Percentiles rank a stretch among this genome's conserved stretches.
Conservation (phyloP, 208 protist species). For the Sergeia podlipaevii region DNA sequence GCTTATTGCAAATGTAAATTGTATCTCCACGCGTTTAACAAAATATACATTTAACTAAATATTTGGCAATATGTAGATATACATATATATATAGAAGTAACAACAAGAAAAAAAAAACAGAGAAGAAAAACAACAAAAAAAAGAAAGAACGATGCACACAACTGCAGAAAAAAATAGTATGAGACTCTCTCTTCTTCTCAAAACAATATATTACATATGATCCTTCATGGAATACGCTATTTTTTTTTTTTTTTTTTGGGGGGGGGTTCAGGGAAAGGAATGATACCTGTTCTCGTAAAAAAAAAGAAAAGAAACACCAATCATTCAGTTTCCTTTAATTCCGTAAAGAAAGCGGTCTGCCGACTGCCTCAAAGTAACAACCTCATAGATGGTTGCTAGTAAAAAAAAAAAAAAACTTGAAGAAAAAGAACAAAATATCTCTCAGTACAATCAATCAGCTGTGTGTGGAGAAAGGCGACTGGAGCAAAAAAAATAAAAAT, state of each 20-base stretch:
- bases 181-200: too few relatives aligned
- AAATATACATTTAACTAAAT: background rate
- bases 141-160: background rate
- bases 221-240: too few relatives aligned
- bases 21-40: background rate
- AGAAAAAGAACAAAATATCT: background rate
- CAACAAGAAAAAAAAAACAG: background rate
- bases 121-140: background rate
- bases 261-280: background rate
- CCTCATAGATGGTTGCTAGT: too few relatives aligned
- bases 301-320: slow-evolving; percentile 3
- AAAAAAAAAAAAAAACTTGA: background rate
- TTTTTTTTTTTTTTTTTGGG: slow-evolving; percentile 2
- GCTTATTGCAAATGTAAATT: too few relatives aligned
- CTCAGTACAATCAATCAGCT: background rate
- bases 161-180: background rate
- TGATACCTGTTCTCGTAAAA: background rate
- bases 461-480: background rate
- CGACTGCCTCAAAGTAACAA: too few relatives aligned
- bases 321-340: slow-evolving; percentile 3
- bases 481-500: slow-evolving; percentile 11
- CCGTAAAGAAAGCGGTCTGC: too few relatives aligned
- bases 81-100: background rate
- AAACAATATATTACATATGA: too few relatives aligned
- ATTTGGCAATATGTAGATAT: background rate